Evolutionary conservation across 257 asterid species (phyloP), one percentile per base, ranked within the genome.

Genomic region (Oldenlandia corymbosa): DNA sequence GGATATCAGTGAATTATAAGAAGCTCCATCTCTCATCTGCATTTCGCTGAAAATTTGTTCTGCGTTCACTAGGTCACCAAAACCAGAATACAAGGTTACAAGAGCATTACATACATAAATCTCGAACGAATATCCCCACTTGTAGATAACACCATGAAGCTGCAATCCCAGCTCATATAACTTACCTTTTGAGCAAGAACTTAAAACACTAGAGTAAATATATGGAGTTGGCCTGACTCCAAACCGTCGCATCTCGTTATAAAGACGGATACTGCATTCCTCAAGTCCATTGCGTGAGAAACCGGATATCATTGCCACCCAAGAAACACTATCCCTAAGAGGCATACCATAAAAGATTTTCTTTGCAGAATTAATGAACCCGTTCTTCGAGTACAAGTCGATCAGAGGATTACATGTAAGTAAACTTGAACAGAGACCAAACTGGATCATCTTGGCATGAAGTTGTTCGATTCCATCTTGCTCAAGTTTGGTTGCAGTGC

Each of bases 271-370:
- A 62, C 81, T 80, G 37, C 78, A 88, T 52, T 77, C 51, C 56
- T 79, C 87, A 30, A 53, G 76, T 27, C 63, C 70, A 68, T 76
- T 88, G 39, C 73, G 79, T 16, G 95, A 85, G 73, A 88, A 84
- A 67, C 95, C 93, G 16, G 96, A 82, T 66, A 85, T 73, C 86
- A 87, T 88, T 62, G 95, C 92, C 75, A 90, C 93, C 97, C 95
- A 85, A 69, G 96, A 80, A 62, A 79, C 88, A 76, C 89, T 87
- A 54, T 85, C 89, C 78, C 84, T 82, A 6, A 67, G 52, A 64
- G 58, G 11, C 90, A 85, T 77, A 60, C 69, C 70, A 46, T 36
- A 76, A 65, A 88, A 85, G 39, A 83, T 78, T 53, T 70, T 76
- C 73, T 78, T 31, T 24, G 95, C 90, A 52, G 83, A 82, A 71